phyloP scores from a whole-genome alignment of 2,329 filamentous ascomycete genomes.

The Chrysoporthe deuterocubensis region DNA sequence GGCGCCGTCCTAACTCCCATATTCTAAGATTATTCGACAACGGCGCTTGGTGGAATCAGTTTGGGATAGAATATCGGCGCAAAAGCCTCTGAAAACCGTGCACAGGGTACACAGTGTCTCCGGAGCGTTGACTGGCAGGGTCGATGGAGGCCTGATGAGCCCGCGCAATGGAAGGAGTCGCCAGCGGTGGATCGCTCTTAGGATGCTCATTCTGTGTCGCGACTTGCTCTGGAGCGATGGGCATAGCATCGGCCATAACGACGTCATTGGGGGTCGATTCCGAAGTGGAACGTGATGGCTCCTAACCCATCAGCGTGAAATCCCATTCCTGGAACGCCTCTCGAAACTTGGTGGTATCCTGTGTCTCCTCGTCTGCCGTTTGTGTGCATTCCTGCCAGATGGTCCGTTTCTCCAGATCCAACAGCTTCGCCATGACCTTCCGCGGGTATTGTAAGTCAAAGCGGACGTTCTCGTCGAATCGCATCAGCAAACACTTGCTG shows the following conservation, averaged over 20 bases:
- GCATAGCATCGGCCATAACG: not conserved
- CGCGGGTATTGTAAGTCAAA: constrained; percentile 94
- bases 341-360: constrained; percentile 79
- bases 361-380: constrained; percentile 74
- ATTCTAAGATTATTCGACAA: not conserved
- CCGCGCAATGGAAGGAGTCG: not conserved
- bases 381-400: constrained; percentile 88
- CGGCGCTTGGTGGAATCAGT: not conserved
- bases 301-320: constrained; percentile 60
- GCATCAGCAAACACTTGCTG: constrained; percentile 75
- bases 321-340: constrained; percentile 84
- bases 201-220: not conserved
- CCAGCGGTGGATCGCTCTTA: not conserved
- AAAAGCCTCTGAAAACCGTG: constrained; percentile 10
- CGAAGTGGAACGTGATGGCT: constrained; percentile 13
- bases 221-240: not conserved
- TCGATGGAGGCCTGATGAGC: not conserved
- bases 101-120: constrained; percentile 1
- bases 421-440: constrained; percentile 83
- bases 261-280: not conserved
- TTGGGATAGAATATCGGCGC: constrained; percentile 6
- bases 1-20: not conserved
- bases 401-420: constrained; percentile 76
- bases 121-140: not conserved
- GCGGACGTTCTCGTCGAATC: constrained; percentile 69